Conservation (phyloP, 129 eudicot species). For the Saposhnikovia divaricata region DNA sequence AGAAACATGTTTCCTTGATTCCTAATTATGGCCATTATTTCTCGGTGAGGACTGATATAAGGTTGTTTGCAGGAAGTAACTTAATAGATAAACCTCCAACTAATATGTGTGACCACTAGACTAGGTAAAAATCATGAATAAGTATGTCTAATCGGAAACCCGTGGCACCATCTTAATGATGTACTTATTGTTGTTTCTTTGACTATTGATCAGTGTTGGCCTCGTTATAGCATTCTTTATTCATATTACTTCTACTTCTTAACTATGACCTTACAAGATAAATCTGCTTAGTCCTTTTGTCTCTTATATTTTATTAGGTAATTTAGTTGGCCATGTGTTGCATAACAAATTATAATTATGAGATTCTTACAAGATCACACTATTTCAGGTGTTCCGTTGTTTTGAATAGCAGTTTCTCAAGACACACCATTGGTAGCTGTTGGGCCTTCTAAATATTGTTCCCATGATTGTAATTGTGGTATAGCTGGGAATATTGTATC, state of each 20-base stretch:
- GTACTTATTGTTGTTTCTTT: background rate
- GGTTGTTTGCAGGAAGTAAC: background rate
- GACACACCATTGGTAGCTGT: background rate
- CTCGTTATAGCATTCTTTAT: background rate
- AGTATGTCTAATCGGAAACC: background rate
- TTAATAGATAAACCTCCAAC: background rate
- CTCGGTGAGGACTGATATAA: background rate
- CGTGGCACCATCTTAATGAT: background rate
- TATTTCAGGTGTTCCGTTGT: constrained; percentile 2
- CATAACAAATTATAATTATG: background rate
- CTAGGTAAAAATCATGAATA: background rate
- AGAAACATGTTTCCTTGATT: background rate
- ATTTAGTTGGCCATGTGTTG: background rate
- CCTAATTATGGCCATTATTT: background rate
- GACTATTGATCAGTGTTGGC: background rate
- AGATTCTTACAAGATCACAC: background rate
- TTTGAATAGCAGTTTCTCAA: background rate
- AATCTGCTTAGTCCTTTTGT: background rate
- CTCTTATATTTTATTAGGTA: background rate
- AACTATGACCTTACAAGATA: background rate
- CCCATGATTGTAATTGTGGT: constrained; percentile 4
- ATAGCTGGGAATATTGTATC: constrained; percentile 1
- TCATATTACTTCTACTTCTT: background rate
- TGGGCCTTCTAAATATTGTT: constrained; percentile 1
- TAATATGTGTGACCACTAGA: background rate